Conservation (phyloP, 2,329 filamentous ascomycete species). For the Trichoderma atroviride region DNA sequence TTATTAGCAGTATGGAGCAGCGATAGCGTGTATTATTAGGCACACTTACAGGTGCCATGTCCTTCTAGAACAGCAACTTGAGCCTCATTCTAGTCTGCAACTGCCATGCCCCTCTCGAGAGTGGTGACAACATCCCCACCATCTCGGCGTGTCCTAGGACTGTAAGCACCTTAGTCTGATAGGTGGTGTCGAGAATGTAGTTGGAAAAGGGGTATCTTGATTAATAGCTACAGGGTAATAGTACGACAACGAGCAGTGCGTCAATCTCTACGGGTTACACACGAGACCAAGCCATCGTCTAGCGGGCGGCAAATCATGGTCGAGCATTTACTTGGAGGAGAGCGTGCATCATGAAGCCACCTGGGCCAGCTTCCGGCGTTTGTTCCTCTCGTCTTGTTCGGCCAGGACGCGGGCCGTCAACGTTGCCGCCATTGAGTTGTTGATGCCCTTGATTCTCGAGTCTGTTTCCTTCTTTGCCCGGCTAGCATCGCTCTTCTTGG, state of each 20-base stretch:
- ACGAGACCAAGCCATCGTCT: conserved; percentile 9
- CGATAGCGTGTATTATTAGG: not conserved
- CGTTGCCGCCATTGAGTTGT: conserved; percentile 82
- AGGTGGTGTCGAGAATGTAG: not conserved
- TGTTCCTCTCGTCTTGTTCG: conserved; percentile 82
- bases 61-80: conserved; percentile 10
- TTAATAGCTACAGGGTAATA: conserved; percentile 5
- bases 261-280: conserved; percentile 10
- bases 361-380: conserved; percentile 68
- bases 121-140: not conserved
- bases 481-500: conserved; percentile 25
- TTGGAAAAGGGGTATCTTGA: conserved; percentile 23
- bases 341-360: conserved; percentile 17
- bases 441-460: conserved; percentile 65
- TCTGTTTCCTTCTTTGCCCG: conserved; percentile 39
- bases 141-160: not conserved
- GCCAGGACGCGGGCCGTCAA: conserved; percentile 84
- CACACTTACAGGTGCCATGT: not conserved
- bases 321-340: conserved; percentile 2
- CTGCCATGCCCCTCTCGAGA: not conserved
- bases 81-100: not conserved
- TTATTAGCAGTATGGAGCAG: not conserved
- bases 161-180: not conserved
- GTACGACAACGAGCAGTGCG: not conserved
- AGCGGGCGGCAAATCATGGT: not conserved